phyloP scores from a whole-genome alignment of 1,284 basidiomycete genomes.

The Mycena citricolor region DNA sequence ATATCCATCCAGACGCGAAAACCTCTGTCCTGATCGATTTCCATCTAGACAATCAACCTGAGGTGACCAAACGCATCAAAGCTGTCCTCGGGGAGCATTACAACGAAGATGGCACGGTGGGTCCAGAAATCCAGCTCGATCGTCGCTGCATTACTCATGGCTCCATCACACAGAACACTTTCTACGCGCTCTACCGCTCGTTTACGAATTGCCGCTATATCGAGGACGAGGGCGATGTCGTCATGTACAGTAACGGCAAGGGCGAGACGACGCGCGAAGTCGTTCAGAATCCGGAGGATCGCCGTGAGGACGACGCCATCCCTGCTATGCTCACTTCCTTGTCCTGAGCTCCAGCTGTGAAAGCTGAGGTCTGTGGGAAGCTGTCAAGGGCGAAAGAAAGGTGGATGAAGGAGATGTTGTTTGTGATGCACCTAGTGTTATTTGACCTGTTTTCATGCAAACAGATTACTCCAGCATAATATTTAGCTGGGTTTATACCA shows the following conservation, averaged over 20 bases:
- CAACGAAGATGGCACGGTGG: conserved; percentile 41
- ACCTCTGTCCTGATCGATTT: not conserved
- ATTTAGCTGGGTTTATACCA: no score
- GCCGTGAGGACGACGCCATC: no score
- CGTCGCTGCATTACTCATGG: not conserved
- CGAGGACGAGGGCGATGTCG: conserved; percentile 70
- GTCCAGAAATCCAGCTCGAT: not conserved
- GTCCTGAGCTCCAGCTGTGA: no score
- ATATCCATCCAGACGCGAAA: conserved; percentile 3
- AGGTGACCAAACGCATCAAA: conserved; percentile 45
- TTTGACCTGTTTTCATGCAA: no score
- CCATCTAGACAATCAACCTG: conserved; percentile 46
- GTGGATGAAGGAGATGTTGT: no score
- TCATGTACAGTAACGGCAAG: conserved; percentile 72
- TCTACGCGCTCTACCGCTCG: conserved; percentile 44
- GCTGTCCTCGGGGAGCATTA: conserved; percentile 45
- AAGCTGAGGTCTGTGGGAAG: no score
- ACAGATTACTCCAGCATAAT: no score
- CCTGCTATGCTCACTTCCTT: no score
- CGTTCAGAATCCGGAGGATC: no score
- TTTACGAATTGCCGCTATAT: conserved; percentile 65
- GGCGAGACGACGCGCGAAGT: conserved; percentile 49
- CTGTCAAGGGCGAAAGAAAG: no score
- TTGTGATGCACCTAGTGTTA: no score
- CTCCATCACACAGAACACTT: conserved; percentile 34